Base-by-base conservation (phyloP, 371 early-diverging fungal species). In the Parasitella parasitica region DNA sequence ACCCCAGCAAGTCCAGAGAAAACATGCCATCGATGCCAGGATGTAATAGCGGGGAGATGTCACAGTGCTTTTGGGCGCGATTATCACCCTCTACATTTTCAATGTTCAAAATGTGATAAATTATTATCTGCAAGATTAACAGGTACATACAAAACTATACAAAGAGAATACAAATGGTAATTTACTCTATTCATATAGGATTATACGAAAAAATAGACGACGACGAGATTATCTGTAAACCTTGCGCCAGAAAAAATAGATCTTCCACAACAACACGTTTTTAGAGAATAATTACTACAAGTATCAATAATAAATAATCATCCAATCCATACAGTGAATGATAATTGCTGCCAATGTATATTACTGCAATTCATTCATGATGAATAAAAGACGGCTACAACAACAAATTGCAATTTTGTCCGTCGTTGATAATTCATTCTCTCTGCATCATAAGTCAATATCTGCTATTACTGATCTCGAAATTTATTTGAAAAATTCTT, bases 1-100 rank as follows among this genome's bases (percentile, higher is more conserved):
- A 8, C 22, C 11, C 9, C 18, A 41, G 11, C 30, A 26, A n/a
- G 11, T 30, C 36, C 11, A 34, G 69, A 68, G 54, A 67, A 57
- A 13, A 59, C 56, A 5, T 87, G 84, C 56, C 63, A 59, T 48
- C 68, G 41, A 28, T 63, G 81, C 64, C 57, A 59, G 9, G 63
- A 68, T 28, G 69, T 75, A 20, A 80, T 88, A 39, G 62, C 81
- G 16, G 87, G 87, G 22, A 62, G 78, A 37, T 71, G 75, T 18
- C 66, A 76, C 12, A 73, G 65, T 43, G 86, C 86, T 0, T 67
- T 81, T 60, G 82, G 78, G 5, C 62, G 66, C 16, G 61, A 80
- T 46, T 88, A 80, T 54, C 88, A 88, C 58, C 73, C 77, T 6
- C 64, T 70, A 9, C 84, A 82, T 60, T 88, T 86, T 57, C 68